Evolutionary conservation across 306 rosid species (phyloP), one percentile per base, ranked within the genome.

Genomic region (Purshia tridentata): DNA sequence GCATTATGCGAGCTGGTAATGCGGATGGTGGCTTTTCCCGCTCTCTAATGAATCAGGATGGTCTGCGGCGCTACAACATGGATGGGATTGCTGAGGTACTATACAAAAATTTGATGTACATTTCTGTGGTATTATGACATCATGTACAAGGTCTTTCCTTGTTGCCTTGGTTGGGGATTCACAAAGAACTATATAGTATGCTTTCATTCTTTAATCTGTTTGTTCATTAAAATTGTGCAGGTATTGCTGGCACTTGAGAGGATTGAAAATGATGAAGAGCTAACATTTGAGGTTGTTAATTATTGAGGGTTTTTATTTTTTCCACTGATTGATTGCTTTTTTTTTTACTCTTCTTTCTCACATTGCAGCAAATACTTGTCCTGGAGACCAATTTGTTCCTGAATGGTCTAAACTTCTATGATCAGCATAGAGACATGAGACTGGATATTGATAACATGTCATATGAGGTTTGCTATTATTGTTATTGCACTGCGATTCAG

Each of bases 381-480:
- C 81, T 95, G 69, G 99, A 95, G 82, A 89, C 90, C 78, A 91
- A 88, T 82, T 51, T 90, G 86, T 86, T 92, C 83, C 93, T 86
- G 42, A 82, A 65, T 81, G 91, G 99, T 78, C 76, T 95, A 41
- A 88, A 82, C 79, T 83, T 90, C 87, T 76, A 88, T 54, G 99
- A 95, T 84, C 98, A 86, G 61, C 99, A 95, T 41, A 87, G 98
- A 81, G 99, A 92, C 75, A 90, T 95, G 99, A 91, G 99, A 67
- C 81, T 95, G 84, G 98, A 95, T 82, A 95, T 91, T 48, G 99
- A 95, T 84, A 90, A 90, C 84, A 92, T 95, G 99, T 84, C 99
- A 78, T 95, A 95, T 52, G 98, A 95, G 99, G 98, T 95, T 78
- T 74, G 96, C 77, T 70, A 59, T 55, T 45, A 39, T 63, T 75